A percentile compares a stretch with the other conserved stretches of the same genome.
These are phyloP conservation scores for Alternaria viburni DNA, from an alignment of 2,329 filamentous ascomycete species.

Conservation along the genomic window DNA sequence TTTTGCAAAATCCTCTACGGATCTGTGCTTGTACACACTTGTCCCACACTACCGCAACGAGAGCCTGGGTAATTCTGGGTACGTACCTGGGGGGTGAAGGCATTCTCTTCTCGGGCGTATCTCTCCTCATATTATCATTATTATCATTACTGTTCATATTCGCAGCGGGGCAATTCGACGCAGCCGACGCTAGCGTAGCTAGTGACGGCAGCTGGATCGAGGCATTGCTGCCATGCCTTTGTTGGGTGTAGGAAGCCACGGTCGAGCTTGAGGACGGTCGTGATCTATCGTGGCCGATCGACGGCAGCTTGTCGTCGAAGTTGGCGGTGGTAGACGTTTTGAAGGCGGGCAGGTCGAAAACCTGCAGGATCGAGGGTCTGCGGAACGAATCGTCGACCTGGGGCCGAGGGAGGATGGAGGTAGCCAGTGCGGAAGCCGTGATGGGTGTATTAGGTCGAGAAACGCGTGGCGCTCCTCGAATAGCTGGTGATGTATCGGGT, in stretches of 20 bases:
- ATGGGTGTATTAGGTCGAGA: slow-evolving; percentile 40
- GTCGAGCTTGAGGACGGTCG: slow-evolving; percentile 61
- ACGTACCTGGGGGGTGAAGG: slow-evolving; percentile 43
- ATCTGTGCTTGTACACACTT: neutral
- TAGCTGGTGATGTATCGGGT: slow-evolving; percentile 9
- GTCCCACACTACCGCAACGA: neutral
- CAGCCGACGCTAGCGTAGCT: slow-evolving; percentile 65
- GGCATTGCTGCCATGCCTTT: slow-evolving; percentile 49
- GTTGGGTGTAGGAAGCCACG: slow-evolving; percentile 52
- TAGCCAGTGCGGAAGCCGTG: slow-evolving; percentile 66
- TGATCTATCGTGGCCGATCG: slow-evolving; percentile 58
- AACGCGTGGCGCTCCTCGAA: slow-evolving; percentile 46
- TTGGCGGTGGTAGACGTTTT: slow-evolving; percentile 49
- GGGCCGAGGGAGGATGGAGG: slow-evolving; percentile 63
- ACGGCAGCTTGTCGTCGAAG: slow-evolving; percentile 56
- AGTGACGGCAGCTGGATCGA: slow-evolving; percentile 61
- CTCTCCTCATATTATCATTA: slow-evolving; percentile 30
- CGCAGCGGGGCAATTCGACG: slow-evolving; percentile 58
- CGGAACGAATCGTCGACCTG: slow-evolving; percentile 61
- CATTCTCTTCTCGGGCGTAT: slow-evolving; percentile 34
- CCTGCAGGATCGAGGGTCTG: slow-evolving; percentile 57
- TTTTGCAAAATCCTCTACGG: neutral
- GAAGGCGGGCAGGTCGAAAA: slow-evolving; percentile 55
- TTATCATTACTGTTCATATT: slow-evolving; percentile 30
- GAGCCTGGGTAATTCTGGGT: neutral